Conservation (phyloP, 768 basidiomycete species). For the Amanita brunnescens region DNA sequence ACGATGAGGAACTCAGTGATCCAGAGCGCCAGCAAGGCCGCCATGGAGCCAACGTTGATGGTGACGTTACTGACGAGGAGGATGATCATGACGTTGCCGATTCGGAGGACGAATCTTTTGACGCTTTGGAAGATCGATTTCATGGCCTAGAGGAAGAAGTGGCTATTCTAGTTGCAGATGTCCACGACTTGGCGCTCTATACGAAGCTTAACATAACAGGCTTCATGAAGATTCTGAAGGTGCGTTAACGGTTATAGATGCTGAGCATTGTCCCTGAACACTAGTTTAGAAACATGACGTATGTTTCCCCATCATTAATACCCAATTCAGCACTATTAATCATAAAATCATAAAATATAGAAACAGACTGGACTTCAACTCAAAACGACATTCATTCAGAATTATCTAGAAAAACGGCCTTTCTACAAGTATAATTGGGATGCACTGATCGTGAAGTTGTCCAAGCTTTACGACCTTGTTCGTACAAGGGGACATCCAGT, state of each 20-base stretch:
- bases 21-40: conserved; percentile 47
- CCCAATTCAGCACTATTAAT: neutral
- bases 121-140: conserved; percentile 81
- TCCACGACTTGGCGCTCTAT: conserved; percentile 83
- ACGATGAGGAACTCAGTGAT: conserved; percentile 25
- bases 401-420: conserved; percentile 88
- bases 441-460: conserved; percentile 90
- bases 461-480: conserved; percentile 90
- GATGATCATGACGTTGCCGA: conserved; percentile 24
- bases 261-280: neutral
- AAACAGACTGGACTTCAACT: conserved; percentile 86
- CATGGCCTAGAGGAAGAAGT: conserved; percentile 88
- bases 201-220: conserved; percentile 98
- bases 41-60: conserved; percentile 49
- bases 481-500: conserved; percentile 93
- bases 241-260: conserved; percentile 18
- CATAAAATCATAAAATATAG: conserved; percentile 34
- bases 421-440: conserved; percentile 99
- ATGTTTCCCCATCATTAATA: conserved; percentile 13
- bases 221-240: conserved; percentile 97
- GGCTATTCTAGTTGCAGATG: conserved; percentile 87
- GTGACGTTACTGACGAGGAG: conserved; percentile 40
- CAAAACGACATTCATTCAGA: conserved; percentile 82
- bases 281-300: conserved; percentile 83
- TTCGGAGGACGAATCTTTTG: conserved; percentile 41